These are phyloP conservation scores for Xylaria intraflava DNA, from an alignment of 495 filamentous ascomycete species.

Conservation along the genomic window DNA sequence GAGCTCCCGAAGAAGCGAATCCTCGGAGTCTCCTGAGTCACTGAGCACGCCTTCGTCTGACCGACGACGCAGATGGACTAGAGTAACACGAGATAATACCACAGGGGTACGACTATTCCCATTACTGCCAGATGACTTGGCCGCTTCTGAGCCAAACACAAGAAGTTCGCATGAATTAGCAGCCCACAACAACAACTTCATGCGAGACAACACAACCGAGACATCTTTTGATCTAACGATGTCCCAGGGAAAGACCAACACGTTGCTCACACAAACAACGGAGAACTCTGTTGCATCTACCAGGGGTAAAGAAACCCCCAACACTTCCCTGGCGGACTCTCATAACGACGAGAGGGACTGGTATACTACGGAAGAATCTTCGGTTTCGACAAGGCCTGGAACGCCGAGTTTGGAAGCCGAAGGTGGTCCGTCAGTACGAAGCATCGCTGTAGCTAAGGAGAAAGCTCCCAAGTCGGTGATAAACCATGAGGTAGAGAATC, in stretches of 20 bases:
- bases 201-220: background rate
- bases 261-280: background rate
- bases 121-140: constrained; percentile 8
- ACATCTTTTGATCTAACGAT: constrained; percentile 1
- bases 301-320: background rate
- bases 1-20: background rate
- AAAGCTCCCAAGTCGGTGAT: background rate
- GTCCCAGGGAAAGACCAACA: background rate
- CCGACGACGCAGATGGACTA: constrained; percentile 12
- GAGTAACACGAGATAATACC: constrained; percentile 9
- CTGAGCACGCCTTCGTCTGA: constrained; percentile 7
- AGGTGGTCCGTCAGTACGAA: constrained; percentile 6
- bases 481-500: background rate
- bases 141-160: background rate
- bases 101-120: constrained; percentile 23
- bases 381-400: constrained; percentile 4
- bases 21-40: background rate
- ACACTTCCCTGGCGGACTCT: background rate
- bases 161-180: background rate
- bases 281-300: background rate
- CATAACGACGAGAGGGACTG: background rate
- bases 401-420: constrained; percentile 6
- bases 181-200: background rate
- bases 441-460: constrained; percentile 1
- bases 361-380: constrained; percentile 12